A percentile compares a stretch with the other conserved stretches of the same genome.
These are phyloP conservation scores for Hsuehochloa calcarea DNA, from an alignment of 176 grass and related monocot genomes.

Conservation along the genomic window DNA sequence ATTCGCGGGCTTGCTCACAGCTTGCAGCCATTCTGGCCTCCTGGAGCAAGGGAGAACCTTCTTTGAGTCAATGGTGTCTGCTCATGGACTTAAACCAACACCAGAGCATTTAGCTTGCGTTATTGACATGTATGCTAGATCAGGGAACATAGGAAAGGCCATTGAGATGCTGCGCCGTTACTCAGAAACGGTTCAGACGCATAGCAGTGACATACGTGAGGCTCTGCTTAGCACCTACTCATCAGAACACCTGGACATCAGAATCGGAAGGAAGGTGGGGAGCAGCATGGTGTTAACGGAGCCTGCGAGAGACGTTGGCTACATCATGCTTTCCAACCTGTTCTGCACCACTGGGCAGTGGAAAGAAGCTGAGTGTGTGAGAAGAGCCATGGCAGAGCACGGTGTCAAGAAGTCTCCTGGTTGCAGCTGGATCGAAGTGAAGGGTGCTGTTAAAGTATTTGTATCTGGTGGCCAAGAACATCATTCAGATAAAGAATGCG, in stretches of 20 bases:
- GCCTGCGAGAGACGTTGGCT: constrained; percentile 41
- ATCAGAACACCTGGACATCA: neutral
- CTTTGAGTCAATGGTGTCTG: constrained; percentile 46
- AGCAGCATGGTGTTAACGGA: neutral
- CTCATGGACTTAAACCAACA: constrained; percentile 42
- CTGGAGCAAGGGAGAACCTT: constrained; percentile 44
- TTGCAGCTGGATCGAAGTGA: constrained; percentile 68
- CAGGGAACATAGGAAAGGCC: constrained; percentile 33
- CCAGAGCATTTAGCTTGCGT: constrained; percentile 53
- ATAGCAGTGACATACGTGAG: constrained; percentile 5
- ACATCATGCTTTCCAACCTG: constrained; percentile 66
- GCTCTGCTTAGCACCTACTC: constrained; percentile 48
- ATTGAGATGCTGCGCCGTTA: constrained; percentile 7
- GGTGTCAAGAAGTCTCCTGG: constrained; percentile 66
- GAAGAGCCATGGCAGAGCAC: constrained; percentile 51
- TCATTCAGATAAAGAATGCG: neutral
- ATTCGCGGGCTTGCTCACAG: constrained; percentile 50
- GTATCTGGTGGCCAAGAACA: constrained; percentile 41
- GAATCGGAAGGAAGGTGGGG: constrained; percentile 21
- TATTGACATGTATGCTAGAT: constrained; percentile 63
- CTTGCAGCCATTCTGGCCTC: constrained; percentile 62
- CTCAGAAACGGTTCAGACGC: neutral
- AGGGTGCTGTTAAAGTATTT: constrained; percentile 47
- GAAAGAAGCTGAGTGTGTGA: constrained; percentile 48
- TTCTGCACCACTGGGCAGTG: constrained; percentile 46